Evolutionary conservation across 805 yeast species (phyloP).

Genomic region (Myxozyma geophila): DNA sequence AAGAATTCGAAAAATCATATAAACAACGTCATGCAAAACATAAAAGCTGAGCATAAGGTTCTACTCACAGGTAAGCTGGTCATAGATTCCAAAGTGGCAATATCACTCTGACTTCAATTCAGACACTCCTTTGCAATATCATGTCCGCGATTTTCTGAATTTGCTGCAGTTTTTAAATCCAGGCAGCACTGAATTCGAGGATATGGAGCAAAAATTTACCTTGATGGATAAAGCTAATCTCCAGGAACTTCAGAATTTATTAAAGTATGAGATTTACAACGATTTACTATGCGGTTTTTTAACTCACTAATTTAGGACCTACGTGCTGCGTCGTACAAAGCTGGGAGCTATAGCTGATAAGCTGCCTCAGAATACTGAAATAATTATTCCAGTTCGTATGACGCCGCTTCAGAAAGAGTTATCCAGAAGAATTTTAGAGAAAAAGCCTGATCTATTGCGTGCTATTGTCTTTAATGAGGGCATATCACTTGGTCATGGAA

Average conservation of each 20-base stretch:
- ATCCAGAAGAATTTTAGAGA: constrained; percentile 61
- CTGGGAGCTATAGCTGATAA: constrained; percentile 67
- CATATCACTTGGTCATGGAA: constrained; percentile 51
- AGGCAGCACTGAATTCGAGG: constrained; percentile 79
- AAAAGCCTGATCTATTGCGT: constrained; percentile 67
- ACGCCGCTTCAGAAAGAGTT: constrained; percentile 63
- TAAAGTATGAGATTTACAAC: constrained; percentile 6
- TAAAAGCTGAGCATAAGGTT: constrained; percentile 70
- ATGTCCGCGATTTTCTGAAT: constrained; percentile 86
- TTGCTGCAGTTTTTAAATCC: constrained; percentile 80
- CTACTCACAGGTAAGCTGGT: constrained; percentile 68
- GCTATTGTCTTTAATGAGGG: constrained; percentile 49
- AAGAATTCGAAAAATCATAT: constrained; percentile 55
- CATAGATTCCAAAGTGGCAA: no score
- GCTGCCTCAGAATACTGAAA: constrained; percentile 87
- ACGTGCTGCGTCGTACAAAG: constrained; percentile 79
- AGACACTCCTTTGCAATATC: constrained; percentile 93
- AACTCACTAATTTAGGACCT: constrained; percentile 61
- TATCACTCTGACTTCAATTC: constrained; percentile 40
- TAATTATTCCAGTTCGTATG: constrained; percentile 72
- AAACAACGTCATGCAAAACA: constrained; percentile 48
- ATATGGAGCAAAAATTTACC: constrained; percentile 84
- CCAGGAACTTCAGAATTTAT: constrained; percentile 78
- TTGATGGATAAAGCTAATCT: constrained; percentile 83
- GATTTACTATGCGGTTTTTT: constrained; percentile 16